Base-by-base conservation (phyloP, 2,329 filamentous ascomycete genomes). In the Sclerotinia borealis region DNA sequence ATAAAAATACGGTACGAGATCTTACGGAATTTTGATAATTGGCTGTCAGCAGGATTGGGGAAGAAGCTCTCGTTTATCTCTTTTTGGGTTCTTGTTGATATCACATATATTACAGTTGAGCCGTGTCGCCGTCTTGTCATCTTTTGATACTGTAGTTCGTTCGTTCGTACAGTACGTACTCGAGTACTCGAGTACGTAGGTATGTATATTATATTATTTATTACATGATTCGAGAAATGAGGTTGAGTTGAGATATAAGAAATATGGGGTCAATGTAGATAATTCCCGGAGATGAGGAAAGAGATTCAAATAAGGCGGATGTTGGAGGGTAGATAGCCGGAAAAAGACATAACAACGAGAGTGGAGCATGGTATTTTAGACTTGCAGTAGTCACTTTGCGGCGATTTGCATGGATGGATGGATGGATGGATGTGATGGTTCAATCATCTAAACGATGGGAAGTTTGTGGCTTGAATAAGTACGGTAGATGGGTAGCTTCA, bases 291-390 rank as follows among this genome's bases (percentile, higher is more conserved):
- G 36, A 55, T 31, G 51, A 43, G 51, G 13, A 17, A 41, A 17
- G 51, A 34, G 39, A 45, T 37, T 56, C 8, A 45, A n/a, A n/a
- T n/a, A n/a, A n/a, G n/a, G n/a, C 39, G 54, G 52, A 56, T 56
- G 13, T 34, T 56, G 39, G 43, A 56, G 39, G 39, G 39, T 45
- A 56, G 27, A 45, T 39, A 56, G 11, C 52, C 52, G 39, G 27
- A 56, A 22, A 56, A 22, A 45, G 52, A 56, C 13, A 17, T n/a
- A 8, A 37, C 22, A 56, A 34, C 37, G 11, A 15, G 15, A 37
- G 36, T 15, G 11, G 11, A 37, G 36, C 9, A 37, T 37, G 10
- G 3, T 37, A 9, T 37, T 37, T 13, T 37, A 15, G 25, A 55
- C n/a, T n/a, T n/a, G n/a, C n/a, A n/a, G n/a, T n/a, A n/a, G n/a